Evolutionary conservation across 768 basidiomycete genomes (phyloP), one percentile per base, ranked within the genome.

Genomic region (Tricholoma terreum): DNA sequence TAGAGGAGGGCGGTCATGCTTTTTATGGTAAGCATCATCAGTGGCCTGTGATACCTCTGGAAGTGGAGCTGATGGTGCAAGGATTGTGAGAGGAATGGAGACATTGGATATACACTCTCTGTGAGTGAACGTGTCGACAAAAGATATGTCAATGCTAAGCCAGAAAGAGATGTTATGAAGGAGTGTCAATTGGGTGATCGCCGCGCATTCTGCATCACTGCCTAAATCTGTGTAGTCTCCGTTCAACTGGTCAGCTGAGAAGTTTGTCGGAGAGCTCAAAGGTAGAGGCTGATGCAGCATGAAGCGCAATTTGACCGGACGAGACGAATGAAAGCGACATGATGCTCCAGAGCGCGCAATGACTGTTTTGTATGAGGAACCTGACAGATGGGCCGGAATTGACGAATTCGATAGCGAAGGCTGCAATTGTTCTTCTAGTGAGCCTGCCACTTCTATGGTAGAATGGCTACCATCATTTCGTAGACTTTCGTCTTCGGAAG

Each of bases 311-410:
- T 81, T 89, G 58, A 94, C 82, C 3, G 89, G 80, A 12, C 81
- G 82, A 45, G 83, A 79, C 0, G 86, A 83, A 63, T 97, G 94
- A 68, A 97, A 94, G 46, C 93, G 86, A 69, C 93, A 94, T 17
- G 92, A 89, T 42, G 94, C 94, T 46, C 96, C 96, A 12, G 94
- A 94, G 6, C 89, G 83, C 11, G 92, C 86, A 24, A 98, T 76
- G 51, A 87, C 77, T 2, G 80, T 77, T 36, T 77, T 74, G 61
- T 81, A 80, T 40, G 77, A 71, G 15, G 79, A 72, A 27, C 76
- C 75, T 17, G 72, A 61, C 58, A 75, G 75, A 17, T 71, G 60
- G 21, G 76, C 72, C n/a, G 77, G 75, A 27, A 64, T 54, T 4
- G 78, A 74, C 48, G 71, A 63, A 56, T 79, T 79, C 31, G 77